Conservation (phyloP, 805 yeast species). For the Torulaspora microellipsoides region DNA sequence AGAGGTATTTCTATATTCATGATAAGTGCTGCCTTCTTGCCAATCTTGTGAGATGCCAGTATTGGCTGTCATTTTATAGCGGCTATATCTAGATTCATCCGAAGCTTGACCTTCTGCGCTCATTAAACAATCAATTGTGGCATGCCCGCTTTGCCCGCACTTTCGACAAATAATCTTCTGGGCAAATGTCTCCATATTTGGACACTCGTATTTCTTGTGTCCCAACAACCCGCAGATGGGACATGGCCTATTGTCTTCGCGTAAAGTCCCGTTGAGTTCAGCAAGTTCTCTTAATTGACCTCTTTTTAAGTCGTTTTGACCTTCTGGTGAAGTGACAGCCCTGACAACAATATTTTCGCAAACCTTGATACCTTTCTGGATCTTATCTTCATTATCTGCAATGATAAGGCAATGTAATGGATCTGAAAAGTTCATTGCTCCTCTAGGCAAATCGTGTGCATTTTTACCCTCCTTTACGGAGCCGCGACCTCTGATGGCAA, state of each 20-base stretch:
- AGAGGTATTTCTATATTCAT: neutral
- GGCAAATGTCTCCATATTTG: conserved; percentile 45
- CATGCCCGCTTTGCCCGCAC: conserved; percentile 84
- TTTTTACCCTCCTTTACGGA: conserved; percentile 90
- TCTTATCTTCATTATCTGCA: conserved; percentile 73
- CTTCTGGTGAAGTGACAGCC: conserved; percentile 86
- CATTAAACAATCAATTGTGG: conserved; percentile 73
- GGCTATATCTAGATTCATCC: conserved; percentile 17
- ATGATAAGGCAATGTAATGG: conserved; percentile 85
- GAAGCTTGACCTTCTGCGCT: conserved; percentile 23
- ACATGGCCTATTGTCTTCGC: conserved; percentile 71
- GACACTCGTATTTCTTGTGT: conserved; percentile 64
- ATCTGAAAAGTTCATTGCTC: conserved; percentile 60
- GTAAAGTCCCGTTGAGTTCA: conserved; percentile 84
- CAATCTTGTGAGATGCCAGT: conserved; percentile 1
- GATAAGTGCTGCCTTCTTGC: conserved; percentile 1
- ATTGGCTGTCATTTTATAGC: conserved; percentile 5
- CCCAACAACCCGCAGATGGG: conserved; percentile 62
- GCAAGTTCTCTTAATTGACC: conserved; percentile 91
- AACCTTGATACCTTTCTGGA: conserved; percentile 66
- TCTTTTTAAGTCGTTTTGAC: conserved; percentile 86
- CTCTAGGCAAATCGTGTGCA: conserved; percentile 42
- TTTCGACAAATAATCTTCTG: conserved; percentile 60
- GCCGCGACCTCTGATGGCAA: conserved; percentile 92
- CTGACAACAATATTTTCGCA: conserved; percentile 73